Base-by-base conservation (phyloP, 208 protist species). In the Herpetomonas samuelpessoai region DNA sequence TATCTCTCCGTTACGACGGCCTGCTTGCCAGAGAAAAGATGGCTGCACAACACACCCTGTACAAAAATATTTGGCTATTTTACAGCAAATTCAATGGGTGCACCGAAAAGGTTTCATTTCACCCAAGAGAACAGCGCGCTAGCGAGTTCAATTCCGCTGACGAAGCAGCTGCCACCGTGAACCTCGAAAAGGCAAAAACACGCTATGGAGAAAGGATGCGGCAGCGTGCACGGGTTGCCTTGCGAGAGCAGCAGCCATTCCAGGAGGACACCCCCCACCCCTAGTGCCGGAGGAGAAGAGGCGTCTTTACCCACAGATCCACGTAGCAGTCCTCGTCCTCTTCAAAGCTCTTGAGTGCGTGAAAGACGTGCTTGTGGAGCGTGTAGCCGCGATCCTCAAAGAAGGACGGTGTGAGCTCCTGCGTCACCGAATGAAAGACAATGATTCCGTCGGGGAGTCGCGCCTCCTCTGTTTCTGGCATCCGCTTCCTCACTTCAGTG, bases 361-460 rank as follows among this genome's bases (percentile, higher is more conserved):
- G 83, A 28, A 78, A 67, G 30, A 80, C 74, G 2, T 65, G 65
- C 4, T 50, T 57, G 16, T 74, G 60, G 14, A 79, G 55, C 14
- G 16, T 54, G 51, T 81, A 93, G 9, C 64, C 61, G 52, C 74
- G 49, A 29, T 65, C 79, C 10, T 22, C 35, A 19, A 93, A 64
- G 57, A 91, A 74, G 0, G 52, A 45, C 1, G 56, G 45, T 49
- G 69, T 48, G n/a, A 88, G 64, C 27, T 46, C 22, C 6, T 53
- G 39, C 0, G 79, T 72, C 0, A 74, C 58, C 10, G 73, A 54
- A 22, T 71, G 65, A 48, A 82, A 88, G 41, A 89, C 51, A 26
- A 89, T 61, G n/a, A 93, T 67, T 0, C 69, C 81, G 25, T 89
- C 79, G 0, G 87, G 83, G 38, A 82, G 26, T 9, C 56, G 22